These are phyloP conservation scores for Hymenoscyphus fructigenus DNA, from an alignment of 2,329 filamentous ascomycete species.

Conservation along the genomic window DNA sequence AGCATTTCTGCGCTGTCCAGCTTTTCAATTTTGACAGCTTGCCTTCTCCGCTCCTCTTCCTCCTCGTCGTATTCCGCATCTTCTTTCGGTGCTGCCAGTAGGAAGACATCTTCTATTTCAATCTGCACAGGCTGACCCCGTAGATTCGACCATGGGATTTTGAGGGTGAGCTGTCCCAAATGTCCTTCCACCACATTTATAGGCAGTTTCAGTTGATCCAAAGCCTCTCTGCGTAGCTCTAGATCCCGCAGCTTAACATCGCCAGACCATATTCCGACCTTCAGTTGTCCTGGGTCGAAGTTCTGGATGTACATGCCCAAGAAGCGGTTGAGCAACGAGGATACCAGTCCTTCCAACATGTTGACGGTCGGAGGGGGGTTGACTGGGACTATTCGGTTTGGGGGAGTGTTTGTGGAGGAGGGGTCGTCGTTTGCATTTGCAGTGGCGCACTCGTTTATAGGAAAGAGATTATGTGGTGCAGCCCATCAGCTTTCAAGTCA, in stretches of 20 bases:
- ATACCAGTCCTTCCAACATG: constrained; percentile 97
- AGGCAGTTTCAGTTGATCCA: constrained; percentile 94
- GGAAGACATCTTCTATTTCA: constrained; percentile 93
- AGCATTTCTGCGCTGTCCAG: constrained; percentile 93
- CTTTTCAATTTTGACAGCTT: constrained; percentile 98
- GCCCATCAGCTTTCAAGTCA: background rate
- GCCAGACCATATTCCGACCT: constrained; percentile 98
- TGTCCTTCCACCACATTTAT: constrained; percentile 97
- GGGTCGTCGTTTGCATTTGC: constrained; percentile 27
- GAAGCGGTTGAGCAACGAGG: constrained; percentile 97
- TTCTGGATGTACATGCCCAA: constrained; percentile 99
- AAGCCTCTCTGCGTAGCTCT: constrained; percentile 87
- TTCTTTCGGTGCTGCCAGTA: constrained; percentile 92
- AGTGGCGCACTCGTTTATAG: constrained; percentile 11
- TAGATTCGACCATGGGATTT: constrained; percentile 97
- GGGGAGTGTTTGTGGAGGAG: constrained; percentile 14
- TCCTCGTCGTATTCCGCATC: constrained; percentile 91
- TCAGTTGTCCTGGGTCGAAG: constrained; percentile 96
- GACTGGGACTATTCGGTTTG: constrained; percentile 52
- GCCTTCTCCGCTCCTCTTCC: constrained; percentile 82
- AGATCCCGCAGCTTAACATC: constrained; percentile 95
- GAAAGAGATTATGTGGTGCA: background rate
- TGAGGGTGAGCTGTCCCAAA: constrained; percentile 84
- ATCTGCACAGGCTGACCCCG: constrained; percentile 92
- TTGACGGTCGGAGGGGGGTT: constrained; percentile 61